Conservation (phyloP, 108 stramenopile species). For the Pseudonitzschia pungens region DNA sequence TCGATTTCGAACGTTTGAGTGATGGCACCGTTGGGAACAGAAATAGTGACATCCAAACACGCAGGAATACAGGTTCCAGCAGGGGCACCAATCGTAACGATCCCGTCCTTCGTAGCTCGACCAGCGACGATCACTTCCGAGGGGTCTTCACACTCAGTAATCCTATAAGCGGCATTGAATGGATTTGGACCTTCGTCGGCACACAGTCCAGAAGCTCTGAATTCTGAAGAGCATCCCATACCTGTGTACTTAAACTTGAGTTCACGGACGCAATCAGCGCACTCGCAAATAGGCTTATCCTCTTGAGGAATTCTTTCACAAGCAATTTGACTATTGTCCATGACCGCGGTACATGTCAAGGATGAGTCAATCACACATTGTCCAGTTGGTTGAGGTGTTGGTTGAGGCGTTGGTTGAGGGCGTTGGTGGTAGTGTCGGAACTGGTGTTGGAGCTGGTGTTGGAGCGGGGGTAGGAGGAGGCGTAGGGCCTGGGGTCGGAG, state of each 20-base stretch:
- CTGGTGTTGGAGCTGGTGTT: conserved; percentile 15
- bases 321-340: background rate
- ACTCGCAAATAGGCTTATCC: conserved; percentile 9
- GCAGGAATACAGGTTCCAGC: conserved; percentile 21
- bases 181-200: conserved; percentile 18
- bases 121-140: background rate
- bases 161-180: conserved; percentile 5
- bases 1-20: conserved; percentile 27
- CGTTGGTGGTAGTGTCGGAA: conserved; percentile 4
- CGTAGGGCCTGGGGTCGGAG: conserved; percentile 1
- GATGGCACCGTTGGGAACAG: background rate
- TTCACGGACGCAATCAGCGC: conserved; percentile 24
- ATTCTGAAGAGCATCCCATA: conserved; percentile 10
- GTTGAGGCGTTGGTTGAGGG: conserved; percentile 4
- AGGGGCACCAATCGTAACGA: conserved; percentile 7
- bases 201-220: conserved; percentile 11
- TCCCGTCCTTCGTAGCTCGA: background rate
- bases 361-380: conserved; percentile 10
- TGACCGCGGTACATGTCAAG: conserved; percentile 24
- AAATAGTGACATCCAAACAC: conserved; percentile 6
- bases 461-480: conserved; percentile 10
- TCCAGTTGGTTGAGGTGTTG: conserved; percentile 20
- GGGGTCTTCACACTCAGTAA: background rate
- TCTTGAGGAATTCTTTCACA: conserved; percentile 26
- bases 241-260: conserved; percentile 31